These are phyloP conservation scores for Ustilago sp. DNA, from an alignment of 1,284 basidiomycete species.

Conservation along the genomic window DNA sequence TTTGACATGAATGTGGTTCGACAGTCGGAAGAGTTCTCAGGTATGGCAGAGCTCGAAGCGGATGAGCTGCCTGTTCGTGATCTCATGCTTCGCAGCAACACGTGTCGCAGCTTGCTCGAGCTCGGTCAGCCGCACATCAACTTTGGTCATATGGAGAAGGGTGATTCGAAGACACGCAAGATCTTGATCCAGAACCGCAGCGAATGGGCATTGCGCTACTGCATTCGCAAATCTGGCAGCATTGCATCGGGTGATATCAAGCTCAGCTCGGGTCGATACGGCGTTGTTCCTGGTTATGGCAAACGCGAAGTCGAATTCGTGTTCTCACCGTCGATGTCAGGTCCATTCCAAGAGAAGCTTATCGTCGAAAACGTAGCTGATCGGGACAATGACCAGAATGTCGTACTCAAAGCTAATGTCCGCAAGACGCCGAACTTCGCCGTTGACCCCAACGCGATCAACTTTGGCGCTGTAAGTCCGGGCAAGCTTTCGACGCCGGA, in stretches of 20 bases:
- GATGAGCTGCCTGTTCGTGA: slow-evolving; percentile 73
- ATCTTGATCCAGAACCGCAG: slow-evolving; percentile 72
- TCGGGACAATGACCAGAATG: slow-evolving; percentile 71
- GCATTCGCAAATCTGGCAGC: slow-evolving; percentile 72
- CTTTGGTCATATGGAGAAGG: slow-evolving; percentile 73
- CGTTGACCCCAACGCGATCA: slow-evolving; percentile 69
- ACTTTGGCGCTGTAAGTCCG: slow-evolving; percentile 68
- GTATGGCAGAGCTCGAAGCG: slow-evolving; percentile 60
- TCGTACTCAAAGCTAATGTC: slow-evolving; percentile 72
- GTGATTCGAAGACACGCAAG: slow-evolving; percentile 72
- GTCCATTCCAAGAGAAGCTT: slow-evolving; percentile 72
- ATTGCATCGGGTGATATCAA: slow-evolving; percentile 73
- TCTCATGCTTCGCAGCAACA: slow-evolving; percentile 71
- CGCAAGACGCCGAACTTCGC: slow-evolving; percentile 72
- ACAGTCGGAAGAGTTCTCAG: slow-evolving; percentile 55
- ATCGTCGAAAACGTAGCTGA: slow-evolving; percentile 73
- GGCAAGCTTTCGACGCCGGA: slow-evolving; percentile 61
- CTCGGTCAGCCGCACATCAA: slow-evolving; percentile 73
- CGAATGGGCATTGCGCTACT: slow-evolving; percentile 71
- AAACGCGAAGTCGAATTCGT: slow-evolving; percentile 72
- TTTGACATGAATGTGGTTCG: slow-evolving; percentile 69
- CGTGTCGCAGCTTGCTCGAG: slow-evolving; percentile 72
- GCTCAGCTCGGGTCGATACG: slow-evolving; percentile 72
- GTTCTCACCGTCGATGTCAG: slow-evolving; percentile 70
- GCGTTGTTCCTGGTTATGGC: slow-evolving; percentile 72